Percentiles rank a stretch among this genome's conserved stretches.
Conservation (phyloP, 352 stramenopile genomes). For the Phytophthora boehmeriae region DNA sequence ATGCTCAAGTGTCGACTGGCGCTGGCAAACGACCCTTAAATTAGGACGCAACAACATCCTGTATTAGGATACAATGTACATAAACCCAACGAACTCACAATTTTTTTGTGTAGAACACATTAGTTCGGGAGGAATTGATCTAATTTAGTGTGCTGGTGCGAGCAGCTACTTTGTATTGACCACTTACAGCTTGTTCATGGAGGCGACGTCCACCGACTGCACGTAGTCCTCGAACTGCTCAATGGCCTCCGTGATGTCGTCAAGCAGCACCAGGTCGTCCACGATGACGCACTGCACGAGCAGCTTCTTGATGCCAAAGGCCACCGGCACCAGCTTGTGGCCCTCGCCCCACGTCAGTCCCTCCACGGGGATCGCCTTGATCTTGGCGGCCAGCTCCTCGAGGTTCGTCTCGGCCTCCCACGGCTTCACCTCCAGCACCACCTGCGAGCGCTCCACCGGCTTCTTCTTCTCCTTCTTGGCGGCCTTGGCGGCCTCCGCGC, state of each 20-base stretch:
- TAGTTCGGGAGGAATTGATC: neutral
- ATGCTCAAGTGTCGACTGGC: slow-evolving; percentile 14
- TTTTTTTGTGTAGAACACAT: neutral
- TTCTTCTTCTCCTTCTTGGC: slow-evolving; percentile 77
- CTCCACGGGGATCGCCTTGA: slow-evolving; percentile 75
- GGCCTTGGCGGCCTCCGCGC: slow-evolving; percentile 55
- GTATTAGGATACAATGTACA: neutral
- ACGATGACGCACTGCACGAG: slow-evolving; percentile 84
- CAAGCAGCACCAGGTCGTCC: slow-evolving; percentile 79
- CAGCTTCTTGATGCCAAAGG: slow-evolving; percentile 89
- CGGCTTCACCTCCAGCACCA: slow-evolving; percentile 72
- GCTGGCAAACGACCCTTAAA: no score
- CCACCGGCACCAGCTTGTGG: slow-evolving; percentile 85
- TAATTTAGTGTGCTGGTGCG: neutral
- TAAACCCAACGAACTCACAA: neutral
- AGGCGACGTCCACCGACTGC: slow-evolving; percentile 85
- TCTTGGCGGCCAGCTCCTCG: slow-evolving; percentile 72
- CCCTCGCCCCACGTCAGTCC: slow-evolving; percentile 81
- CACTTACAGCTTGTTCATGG: slow-evolving; percentile 89
- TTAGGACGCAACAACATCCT: no score
- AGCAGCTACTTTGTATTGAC: slow-evolving; percentile 3
- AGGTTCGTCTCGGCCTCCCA: slow-evolving; percentile 85
- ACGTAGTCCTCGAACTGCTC: slow-evolving; percentile 85
- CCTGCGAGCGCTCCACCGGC: slow-evolving; percentile 62
- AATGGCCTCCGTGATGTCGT: slow-evolving; percentile 87